These are phyloP conservation scores for Agastache rugosa DNA, from an alignment of 257 asterid species.

Conservation along the genomic window DNA sequence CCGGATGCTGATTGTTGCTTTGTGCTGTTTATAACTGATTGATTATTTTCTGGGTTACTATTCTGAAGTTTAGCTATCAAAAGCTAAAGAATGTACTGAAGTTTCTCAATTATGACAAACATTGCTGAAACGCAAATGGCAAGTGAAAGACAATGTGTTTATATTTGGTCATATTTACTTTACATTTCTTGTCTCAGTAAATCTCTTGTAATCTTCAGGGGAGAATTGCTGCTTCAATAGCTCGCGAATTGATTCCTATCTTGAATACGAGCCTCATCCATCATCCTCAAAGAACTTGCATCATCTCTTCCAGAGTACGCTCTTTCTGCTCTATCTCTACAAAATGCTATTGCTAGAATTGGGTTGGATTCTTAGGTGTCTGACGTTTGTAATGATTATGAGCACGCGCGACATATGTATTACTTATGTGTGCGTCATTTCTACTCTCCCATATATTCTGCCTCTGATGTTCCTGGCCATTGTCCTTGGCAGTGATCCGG, in stretches of 20 bases:
- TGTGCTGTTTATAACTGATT: background rate
- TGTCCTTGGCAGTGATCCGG: constrained; percentile 79
- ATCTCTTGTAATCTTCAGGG: constrained; percentile 60
- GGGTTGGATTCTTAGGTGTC: background rate
- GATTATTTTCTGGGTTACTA: background rate
- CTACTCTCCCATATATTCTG: background rate
- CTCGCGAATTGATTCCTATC: constrained; percentile 80
- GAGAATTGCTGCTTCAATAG: constrained; percentile 90
- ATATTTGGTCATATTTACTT: constrained; percentile 1
- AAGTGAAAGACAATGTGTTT: constrained; percentile 13
- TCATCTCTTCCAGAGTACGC: constrained; percentile 92
- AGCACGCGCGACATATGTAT: background rate
- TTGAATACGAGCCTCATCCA: constrained; percentile 91
- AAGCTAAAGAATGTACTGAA: background rate
- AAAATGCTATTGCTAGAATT: background rate
- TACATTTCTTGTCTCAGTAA: constrained; percentile 12
- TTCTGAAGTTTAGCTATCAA: constrained; percentile 11
- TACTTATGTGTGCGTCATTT: background rate
- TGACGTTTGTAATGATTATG: constrained; percentile 10
- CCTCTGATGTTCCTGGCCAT: constrained; percentile 24
- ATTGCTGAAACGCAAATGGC: background rate
- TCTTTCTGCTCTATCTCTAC: constrained; percentile 33
- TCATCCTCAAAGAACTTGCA: constrained; percentile 84
- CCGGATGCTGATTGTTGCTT: constrained; percentile 1
- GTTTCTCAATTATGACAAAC: background rate